Evolutionary conservation across 345 rosid genomes (phyloP).

Genomic region (Odontarrhena argentea): DNA sequence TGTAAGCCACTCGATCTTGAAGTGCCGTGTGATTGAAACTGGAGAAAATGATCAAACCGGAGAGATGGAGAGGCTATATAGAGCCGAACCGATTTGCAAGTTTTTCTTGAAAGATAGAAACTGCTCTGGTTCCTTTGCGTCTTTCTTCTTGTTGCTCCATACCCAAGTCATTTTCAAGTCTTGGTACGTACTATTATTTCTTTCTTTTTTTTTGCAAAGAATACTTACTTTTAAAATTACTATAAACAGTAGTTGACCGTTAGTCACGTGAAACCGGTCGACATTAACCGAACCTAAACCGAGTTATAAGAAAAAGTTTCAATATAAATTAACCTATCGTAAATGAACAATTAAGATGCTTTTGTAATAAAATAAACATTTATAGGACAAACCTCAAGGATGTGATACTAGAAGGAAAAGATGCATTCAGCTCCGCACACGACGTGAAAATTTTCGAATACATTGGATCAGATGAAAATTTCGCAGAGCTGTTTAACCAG

Average conservation of each 20-base stretch:
- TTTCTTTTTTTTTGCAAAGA: too few relatives aligned
- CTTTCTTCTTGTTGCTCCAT: constrained; percentile 28
- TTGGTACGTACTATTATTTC: constrained; percentile 30
- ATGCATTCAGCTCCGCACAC: constrained; percentile 56
- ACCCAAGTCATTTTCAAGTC: constrained; percentile 31
- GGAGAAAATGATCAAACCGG: constrained; percentile 18
- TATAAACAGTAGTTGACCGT: too few relatives aligned
- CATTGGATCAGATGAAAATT: constrained; percentile 44
- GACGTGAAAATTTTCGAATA: constrained; percentile 55
- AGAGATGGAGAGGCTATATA: constrained; percentile 21
- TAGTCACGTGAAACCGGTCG: too few relatives aligned
- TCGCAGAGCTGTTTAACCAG: constrained; percentile 49
- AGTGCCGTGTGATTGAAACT: constrained; percentile 39
- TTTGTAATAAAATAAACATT: neutral
- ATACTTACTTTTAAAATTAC: too few relatives aligned
- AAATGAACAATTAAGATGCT: too few relatives aligned
- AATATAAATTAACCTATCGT: neutral
- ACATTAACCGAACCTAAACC: neutral
- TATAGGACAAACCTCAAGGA: constrained; percentile 51
- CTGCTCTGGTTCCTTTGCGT: constrained; percentile 34
- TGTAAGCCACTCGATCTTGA: constrained; percentile 50
- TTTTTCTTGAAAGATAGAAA: constrained; percentile 32
- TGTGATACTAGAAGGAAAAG: constrained; percentile 54
- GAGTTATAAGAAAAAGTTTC: neutral
- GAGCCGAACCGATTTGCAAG: constrained; percentile 39